A percentile compares a stretch with the other conserved stretches of the same genome.
These are phyloP conservation scores for Ophiostoma australiae DNA, from an alignment of 2,329 filamentous ascomycete species.

Conservation along the genomic window DNA sequence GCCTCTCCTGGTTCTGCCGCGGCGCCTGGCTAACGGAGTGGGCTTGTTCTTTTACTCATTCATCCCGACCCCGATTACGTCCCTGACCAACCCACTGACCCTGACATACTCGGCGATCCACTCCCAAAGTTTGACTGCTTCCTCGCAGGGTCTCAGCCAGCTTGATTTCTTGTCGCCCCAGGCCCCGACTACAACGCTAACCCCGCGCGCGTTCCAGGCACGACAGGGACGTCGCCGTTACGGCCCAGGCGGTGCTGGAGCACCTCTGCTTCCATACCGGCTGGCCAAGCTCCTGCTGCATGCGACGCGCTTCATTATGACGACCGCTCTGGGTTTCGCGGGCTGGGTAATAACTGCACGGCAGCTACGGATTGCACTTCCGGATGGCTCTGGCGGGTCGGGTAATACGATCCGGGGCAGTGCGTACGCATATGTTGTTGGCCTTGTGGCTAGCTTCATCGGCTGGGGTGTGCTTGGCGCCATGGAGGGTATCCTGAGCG, in stretches of 20 bases:
- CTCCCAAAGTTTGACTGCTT: constrained; percentile 71
- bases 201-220: constrained; percentile 46
- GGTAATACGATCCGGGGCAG: constrained; percentile 60
- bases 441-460: constrained; percentile 85
- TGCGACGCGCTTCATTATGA: constrained; percentile 86
- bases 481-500: constrained; percentile 82
- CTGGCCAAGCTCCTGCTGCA: constrained; percentile 88
- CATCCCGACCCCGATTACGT: constrained; percentile 77
- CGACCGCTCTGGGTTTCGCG: constrained; percentile 80
- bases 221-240: constrained; percentile 25
- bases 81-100: constrained; percentile 84
- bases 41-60: constrained; percentile 62
- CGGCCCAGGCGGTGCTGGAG: constrained; percentile 38
- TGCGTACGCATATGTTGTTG: constrained; percentile 90
- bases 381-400: constrained; percentile 40
- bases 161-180: constrained; percentile 73
- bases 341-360: constrained; percentile 95
- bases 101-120: constrained; percentile 93
- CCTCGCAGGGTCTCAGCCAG: constrained; percentile 73
- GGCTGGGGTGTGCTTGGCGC: constrained; percentile 89
- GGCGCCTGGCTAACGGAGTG: constrained; percentile 59
- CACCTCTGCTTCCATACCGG: constrained; percentile 72
- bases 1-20: constrained; percentile 77
- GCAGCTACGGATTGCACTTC: constrained; percentile 60
- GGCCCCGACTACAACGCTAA: constrained; percentile 68